Base-by-base conservation (phyloP, 1,139 yeast species). In the Scheffersomyces titani region DNA sequence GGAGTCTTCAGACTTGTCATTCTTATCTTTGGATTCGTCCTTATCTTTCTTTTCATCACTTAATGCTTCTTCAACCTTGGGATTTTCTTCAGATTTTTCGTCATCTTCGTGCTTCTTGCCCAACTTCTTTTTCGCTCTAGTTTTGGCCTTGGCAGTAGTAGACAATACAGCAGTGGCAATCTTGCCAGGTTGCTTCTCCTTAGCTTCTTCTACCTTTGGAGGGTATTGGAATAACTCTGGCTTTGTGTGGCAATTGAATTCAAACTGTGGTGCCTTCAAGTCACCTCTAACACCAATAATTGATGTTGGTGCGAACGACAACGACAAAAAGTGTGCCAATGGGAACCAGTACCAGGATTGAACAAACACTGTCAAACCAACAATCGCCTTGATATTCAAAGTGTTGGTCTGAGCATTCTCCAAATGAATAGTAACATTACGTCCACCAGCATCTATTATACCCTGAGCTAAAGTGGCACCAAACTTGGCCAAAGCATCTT, bases 261-360 rank as follows among this genome's bases (percentile, higher is more conserved):
- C 87, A 68, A 94, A 88, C 69, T 90, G 84, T 51, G 99, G 99
- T 57, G 92, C 89, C 72, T 88, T 88, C 72, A 94, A 83, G 73
- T 93, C 97, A 61, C 85, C 89, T 60, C 88, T 87, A 11, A 94
- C 91, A 62, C 97, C 98, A 66, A 92, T 87, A 36, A 94, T 83
- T 6, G 96, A 86, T 2, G 99, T 96, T 54, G 99, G 98, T 6
- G 96, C 85, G 73, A 93, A 93, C 40, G 98, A 91, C 65, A 96
- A 83, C 19, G 97, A 89, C 67, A 94, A 78, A 77, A 94, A 96
- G 76, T 94, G 98, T 1, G 98, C 87, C 59, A 93, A 82, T 61
- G 99, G 99, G 86, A 89, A 96, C 99, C 99, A 94, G 76, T 92
- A 92, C 99, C 99, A 94, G 69, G 91, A 90, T 75, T 94, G 99